These are phyloP conservation scores for Crataegus laevigata DNA, from an alignment of 306 rosid genomes.

Conservation along the genomic window DNA sequence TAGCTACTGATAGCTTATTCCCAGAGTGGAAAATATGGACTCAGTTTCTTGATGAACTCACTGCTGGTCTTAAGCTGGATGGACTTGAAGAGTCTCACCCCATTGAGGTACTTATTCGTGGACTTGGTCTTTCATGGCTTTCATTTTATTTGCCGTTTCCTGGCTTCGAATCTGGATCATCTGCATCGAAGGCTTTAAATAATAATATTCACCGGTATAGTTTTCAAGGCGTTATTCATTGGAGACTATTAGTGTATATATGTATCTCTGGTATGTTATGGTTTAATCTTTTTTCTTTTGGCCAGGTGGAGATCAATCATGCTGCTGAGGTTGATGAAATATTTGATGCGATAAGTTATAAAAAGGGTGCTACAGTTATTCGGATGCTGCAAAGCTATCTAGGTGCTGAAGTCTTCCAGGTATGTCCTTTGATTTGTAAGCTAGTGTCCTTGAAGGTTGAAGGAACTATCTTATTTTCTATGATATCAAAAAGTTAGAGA, in stretches of 20 bases:
- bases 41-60: constrained; percentile 71
- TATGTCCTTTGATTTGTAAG: constrained; percentile 20
- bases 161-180: not conserved
- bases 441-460: too few species aligned
- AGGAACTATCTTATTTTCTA: too few species aligned
- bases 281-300: not conserved
- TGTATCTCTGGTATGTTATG: not conserved
- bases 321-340: constrained; percentile 83
- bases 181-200: not conserved
- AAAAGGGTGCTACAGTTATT: constrained; percentile 83
- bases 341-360: constrained; percentile 84
- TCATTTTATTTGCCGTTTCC: not conserved
- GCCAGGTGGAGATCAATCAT: constrained; percentile 85
- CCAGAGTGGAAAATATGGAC: constrained; percentile 95
- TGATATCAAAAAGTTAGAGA: too few species aligned
- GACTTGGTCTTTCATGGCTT: not conserved
- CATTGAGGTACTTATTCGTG: constrained; percentile 57
- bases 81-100: constrained; percentile 95
- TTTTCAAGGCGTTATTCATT: not conserved
- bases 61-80: constrained; percentile 68
- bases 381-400: constrained; percentile 92
- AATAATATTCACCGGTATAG: not conserved
- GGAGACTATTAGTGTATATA: not conserved
- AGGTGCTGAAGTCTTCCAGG: constrained; percentile 84
- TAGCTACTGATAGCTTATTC: constrained; percentile 77